A percentile compares a stretch with the other conserved stretches of the same genome.
phyloP scores from a whole-genome alignment of 495 filamentous ascomycete genomes.

The Neurospora sp. region DNA sequence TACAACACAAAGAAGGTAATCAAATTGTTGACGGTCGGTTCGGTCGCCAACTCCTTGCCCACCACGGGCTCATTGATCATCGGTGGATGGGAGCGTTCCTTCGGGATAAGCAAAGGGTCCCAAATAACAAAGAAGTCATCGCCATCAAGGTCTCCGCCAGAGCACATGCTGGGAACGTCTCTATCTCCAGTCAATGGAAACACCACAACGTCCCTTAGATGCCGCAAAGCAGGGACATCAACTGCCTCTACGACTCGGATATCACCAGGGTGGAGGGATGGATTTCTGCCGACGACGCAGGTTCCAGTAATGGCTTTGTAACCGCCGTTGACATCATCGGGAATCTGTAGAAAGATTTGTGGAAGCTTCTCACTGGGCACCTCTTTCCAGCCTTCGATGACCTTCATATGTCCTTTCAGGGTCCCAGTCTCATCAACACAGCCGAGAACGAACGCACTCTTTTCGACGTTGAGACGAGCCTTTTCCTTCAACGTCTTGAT shows the following conservation, averaged over 20 bases:
- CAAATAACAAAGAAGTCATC: conserved; percentile 95
- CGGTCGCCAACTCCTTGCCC: conserved; percentile 31
- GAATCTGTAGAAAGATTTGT: conserved; percentile 81
- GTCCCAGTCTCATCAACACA: conserved; percentile 75
- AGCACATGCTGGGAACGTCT: conserved; percentile 86
- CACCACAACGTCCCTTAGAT: conserved; percentile 77
- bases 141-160: conserved; percentile 90
- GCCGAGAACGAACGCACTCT: conserved; percentile 83
- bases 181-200: conserved; percentile 77
- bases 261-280: conserved; percentile 89
- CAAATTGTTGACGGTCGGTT: conserved; percentile 53
- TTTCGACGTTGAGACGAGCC: conserved; percentile 68
- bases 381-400: conserved; percentile 13
- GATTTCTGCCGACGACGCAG: conserved; percentile 83
- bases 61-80: conserved; percentile 42
- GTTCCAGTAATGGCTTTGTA: conserved; percentile 64
- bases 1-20: conserved; percentile 81
- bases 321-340: conserved; percentile 31
- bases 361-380: conserved; percentile 48
- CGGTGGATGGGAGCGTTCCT: conserved; percentile 55
- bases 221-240: conserved; percentile 57
- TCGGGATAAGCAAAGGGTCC: conserved; percentile 67
- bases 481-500: conserved; percentile 86
- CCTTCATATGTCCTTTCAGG: conserved; percentile 51
- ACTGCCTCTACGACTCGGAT: conserved; percentile 82